Evolutionary conservation across 495 filamentous ascomycete genomes (phyloP).

Genomic region (Penicillium salamii): DNA sequence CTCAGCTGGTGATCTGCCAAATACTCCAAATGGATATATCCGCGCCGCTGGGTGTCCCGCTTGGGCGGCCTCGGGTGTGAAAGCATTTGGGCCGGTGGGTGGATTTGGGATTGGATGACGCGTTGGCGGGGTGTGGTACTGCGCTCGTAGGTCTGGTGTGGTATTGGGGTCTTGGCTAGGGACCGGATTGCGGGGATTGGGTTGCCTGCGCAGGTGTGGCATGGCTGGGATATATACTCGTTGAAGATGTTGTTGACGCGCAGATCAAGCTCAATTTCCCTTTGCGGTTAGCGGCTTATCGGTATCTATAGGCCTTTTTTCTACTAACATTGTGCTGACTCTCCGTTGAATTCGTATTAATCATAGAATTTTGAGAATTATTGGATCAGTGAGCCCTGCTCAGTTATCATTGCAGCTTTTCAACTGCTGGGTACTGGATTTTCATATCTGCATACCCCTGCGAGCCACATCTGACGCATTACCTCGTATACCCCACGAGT

Average conservation of each 20-base stretch:
- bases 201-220: slow-evolving; percentile 28
- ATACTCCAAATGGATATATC: slow-evolving; percentile 32
- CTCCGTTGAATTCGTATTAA: too few relatives aligned
- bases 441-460: too few relatives aligned
- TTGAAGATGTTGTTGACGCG: slow-evolving; percentile 10
- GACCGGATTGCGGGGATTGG: slow-evolving; percentile 12
- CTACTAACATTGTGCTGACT: too few relatives aligned
- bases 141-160: slow-evolving; percentile 18
- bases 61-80: slow-evolving; percentile 19
- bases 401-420: too few relatives aligned
- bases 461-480: too few relatives aligned
- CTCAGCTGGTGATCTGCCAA: slow-evolving; percentile 29
- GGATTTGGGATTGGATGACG: slow-evolving; percentile 32
- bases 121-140: slow-evolving; percentile 40
- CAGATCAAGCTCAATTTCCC: slow-evolving; percentile 14
- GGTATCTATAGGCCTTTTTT: background rate
- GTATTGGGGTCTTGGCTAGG: slow-evolving; percentile 10
- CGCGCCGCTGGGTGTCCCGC: slow-evolving; percentile 23
- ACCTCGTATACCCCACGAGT: too few relatives aligned
- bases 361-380: too few relatives aligned
- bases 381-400: too few relatives aligned
- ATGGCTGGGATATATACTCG: slow-evolving; percentile 9
- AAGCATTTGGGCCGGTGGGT: slow-evolving; percentile 26
- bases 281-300: slow-evolving; percentile 15
- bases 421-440: too few relatives aligned